Conservation (phyloP, 1,284 basidiomycete genomes). For the Ceratobasidium sp. region DNA sequence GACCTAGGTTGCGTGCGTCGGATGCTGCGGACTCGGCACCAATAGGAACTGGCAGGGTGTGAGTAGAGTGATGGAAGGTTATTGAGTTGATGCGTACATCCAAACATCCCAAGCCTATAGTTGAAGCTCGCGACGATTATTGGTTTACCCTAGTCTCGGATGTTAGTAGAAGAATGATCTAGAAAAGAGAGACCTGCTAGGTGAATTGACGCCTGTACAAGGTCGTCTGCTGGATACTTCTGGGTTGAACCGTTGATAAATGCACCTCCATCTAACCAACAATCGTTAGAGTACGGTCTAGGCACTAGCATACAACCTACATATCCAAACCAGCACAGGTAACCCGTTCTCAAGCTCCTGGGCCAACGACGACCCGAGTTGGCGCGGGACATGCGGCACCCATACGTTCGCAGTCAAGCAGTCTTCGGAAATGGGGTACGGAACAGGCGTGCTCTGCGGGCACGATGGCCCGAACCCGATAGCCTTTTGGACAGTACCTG, state of each 20-base stretch:
- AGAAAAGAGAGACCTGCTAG: conserved; percentile 25
- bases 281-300: neutral
- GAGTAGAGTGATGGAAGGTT: conserved; percentile 28
- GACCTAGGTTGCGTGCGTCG: conserved; percentile 57
- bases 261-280: conserved; percentile 54
- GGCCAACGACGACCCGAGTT: conserved; percentile 3
- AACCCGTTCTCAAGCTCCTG: conserved; percentile 47
- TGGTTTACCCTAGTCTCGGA: conserved; percentile 52
- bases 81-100: conserved; percentile 60
- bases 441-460: conserved; percentile 42
- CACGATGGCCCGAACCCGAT: conserved; percentile 29
- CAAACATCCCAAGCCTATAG: conserved; percentile 63
- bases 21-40: conserved; percentile 54
- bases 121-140: conserved; percentile 60
- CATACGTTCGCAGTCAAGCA: conserved; percentile 60
- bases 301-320: conserved; percentile 11
- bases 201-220: conserved; percentile 34
- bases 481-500: conserved; percentile 39
- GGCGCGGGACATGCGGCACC: conserved; percentile 40
- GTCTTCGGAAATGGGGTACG: conserved; percentile 56
- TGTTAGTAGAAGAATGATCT: neutral
- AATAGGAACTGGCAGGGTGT: conserved; percentile 46
- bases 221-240: conserved; percentile 44
- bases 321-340: conserved; percentile 58
- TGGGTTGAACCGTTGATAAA: conserved; percentile 51